Evolutionary conservation across 306 rosid species (phyloP), one percentile per base, ranked within the genome.

Genomic region (Cercis canadensis): DNA sequence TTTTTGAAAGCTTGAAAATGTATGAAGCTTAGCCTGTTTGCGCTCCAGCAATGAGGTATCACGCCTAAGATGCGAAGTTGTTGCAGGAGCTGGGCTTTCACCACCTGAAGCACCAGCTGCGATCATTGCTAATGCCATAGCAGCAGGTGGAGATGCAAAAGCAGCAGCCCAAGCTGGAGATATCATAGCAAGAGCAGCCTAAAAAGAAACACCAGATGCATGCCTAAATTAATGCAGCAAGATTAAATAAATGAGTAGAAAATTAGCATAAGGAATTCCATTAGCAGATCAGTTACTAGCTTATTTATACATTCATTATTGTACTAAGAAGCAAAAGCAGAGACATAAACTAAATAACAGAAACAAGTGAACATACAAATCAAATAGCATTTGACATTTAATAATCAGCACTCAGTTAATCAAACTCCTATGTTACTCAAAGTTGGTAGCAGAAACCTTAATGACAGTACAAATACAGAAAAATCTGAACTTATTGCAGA

Each of bases 121-220:
- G 70, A 91, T 84, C 99, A 94, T 94, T 75, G 99, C 96, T 84
- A 94, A 87, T 75, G 99, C 99, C 99, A 94, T 86, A 52, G 99
- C 90, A 60, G 99, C 86, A 69, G 99, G 99, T 50, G 99, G 99
- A 18, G 99, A 91, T 69, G 99, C 96, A 85, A 94, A 94, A 67
- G 97, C 97, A 76, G 96, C 99, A 80, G 99, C 99, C 99, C 99
- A 94, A 74, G 87, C 79, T 57, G 97, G 96, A 80, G 99, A 76
- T 67, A 91, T 83, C 99, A 94, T 80, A 53, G 91, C 90, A 39
- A 86, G 90, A 80, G 97, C 88, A 74, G 96, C 96, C 99, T 94
- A 77, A 84, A 8, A 83, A 85, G 59, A 75, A 62, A 78, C 49
- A 58, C 34, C 54, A 68, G 45, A 69, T 44, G 39, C 74, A 72